phyloP scores from a whole-genome alignment of 108 stramenopile species.

The Nannochloropsis gaditana region DNA sequence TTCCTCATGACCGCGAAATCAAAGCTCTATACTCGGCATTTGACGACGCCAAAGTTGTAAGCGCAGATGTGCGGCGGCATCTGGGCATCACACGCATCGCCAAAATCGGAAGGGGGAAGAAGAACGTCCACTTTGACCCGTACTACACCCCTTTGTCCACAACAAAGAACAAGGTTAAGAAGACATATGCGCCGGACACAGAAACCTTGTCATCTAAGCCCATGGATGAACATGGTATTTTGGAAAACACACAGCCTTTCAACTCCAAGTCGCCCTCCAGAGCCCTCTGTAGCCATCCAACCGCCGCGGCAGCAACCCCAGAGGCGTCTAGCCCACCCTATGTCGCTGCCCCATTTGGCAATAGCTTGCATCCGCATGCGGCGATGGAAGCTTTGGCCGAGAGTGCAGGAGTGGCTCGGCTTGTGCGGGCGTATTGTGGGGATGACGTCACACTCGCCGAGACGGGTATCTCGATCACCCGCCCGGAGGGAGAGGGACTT shows the following conservation, averaged over 20 bases:
- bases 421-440: background rate
- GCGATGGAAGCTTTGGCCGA: background rate
- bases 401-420: background rate
- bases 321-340: background rate
- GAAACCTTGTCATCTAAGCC: too few species aligned
- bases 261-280: too few species aligned
- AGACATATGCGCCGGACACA: too few species aligned
- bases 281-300: too few species aligned
- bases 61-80: background rate
- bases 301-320: background rate
- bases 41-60: background rate
- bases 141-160: background rate
- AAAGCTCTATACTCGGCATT: background rate
- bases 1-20: background rate
- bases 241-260: too few species aligned
- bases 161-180: background rate
- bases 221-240: too few species aligned
- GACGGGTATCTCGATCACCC: background rate
- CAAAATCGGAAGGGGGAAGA: conserved; percentile 1
- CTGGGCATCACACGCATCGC: background rate
- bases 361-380: background rate
- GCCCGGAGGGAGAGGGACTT: background rate
- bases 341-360: background rate
- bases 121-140: conserved; percentile 14
- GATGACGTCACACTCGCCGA: background rate